phyloP scores from a whole-genome alignment of 352 stramenopile genomes.

The Aphanomyces astaci region DNA sequence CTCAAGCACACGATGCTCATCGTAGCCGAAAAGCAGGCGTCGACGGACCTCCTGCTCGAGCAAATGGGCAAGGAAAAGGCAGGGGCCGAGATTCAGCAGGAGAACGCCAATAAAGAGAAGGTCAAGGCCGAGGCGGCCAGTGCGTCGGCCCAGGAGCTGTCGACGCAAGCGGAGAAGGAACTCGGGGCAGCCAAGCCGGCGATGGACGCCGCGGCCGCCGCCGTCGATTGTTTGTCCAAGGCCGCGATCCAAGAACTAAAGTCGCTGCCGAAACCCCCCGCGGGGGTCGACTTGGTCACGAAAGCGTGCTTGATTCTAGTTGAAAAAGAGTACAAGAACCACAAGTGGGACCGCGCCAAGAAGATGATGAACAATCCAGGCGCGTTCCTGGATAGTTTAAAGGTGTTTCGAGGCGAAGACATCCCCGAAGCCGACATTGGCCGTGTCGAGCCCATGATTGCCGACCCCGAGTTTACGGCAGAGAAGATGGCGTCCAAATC shows the following conservation, averaged over 20 bases:
- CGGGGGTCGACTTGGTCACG: slow-evolving; percentile 94
- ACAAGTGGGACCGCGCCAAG: slow-evolving; percentile 97
- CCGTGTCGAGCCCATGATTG: slow-evolving; percentile 86
- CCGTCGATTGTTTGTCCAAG: slow-evolving; percentile 96
- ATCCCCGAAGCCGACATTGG: slow-evolving; percentile 93
- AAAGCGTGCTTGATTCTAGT: slow-evolving; percentile 95
- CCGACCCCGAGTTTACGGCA: slow-evolving; percentile 89
- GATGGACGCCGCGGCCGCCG: slow-evolving; percentile 92
- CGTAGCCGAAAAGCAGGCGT: slow-evolving; percentile 94
- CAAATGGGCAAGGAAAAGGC: slow-evolving; percentile 92
- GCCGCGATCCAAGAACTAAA: slow-evolving; percentile 96
- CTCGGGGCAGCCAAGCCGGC: slow-evolving; percentile 92
- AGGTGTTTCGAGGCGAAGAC: slow-evolving; percentile 90
- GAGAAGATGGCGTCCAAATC: slow-evolving; percentile 97
- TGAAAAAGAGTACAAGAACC: slow-evolving; percentile 97
- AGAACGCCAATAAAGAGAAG: slow-evolving; percentile 93
- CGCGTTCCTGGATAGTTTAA: slow-evolving; percentile 89
- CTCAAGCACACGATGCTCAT: slow-evolving; percentile 93
- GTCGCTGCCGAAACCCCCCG: slow-evolving; percentile 91
- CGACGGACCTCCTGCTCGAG: slow-evolving; percentile 90
- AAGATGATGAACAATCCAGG: slow-evolving; percentile 99
- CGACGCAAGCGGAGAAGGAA: slow-evolving; percentile 92
- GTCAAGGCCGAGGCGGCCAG: slow-evolving; percentile 88
- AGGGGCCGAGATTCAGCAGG: slow-evolving; percentile 88
- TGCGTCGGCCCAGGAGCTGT: slow-evolving; percentile 87